These are phyloP conservation scores for Psilocybe mexicana DNA, from an alignment of 1,284 basidiomycete genomes.

Conservation along the genomic window DNA sequence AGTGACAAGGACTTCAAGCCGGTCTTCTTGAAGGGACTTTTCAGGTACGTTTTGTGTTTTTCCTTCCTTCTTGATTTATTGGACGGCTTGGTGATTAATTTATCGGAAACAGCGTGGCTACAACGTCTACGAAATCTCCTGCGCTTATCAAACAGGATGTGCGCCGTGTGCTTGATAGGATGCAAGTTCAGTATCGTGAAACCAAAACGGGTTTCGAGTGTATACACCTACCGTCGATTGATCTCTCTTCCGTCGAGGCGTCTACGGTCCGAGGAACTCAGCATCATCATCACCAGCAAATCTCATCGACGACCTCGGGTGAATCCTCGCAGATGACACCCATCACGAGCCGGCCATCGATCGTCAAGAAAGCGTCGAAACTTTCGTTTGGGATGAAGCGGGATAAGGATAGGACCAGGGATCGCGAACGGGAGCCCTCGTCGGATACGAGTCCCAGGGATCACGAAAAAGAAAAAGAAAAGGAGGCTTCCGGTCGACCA, in stretches of 20 bases:
- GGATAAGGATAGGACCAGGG: slow-evolving; percentile 36
- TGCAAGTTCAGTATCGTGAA: slow-evolving; percentile 93
- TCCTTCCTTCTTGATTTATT: slow-evolving; percentile 6
- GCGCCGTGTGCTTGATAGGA: slow-evolving; percentile 83
- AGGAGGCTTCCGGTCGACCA: slow-evolving; percentile 45
- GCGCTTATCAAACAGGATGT: slow-evolving; percentile 83
- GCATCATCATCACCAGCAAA: slow-evolving; percentile 52
- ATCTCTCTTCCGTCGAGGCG: slow-evolving; percentile 69
- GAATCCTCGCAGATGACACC: slow-evolving; percentile 37
- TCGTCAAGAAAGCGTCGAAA: slow-evolving; percentile 76
- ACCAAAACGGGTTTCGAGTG: slow-evolving; percentile 94
- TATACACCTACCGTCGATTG: slow-evolving; percentile 92
- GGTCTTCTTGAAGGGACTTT: slow-evolving; percentile 86
- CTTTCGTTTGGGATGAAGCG: slow-evolving; percentile 61
- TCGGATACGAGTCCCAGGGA: slow-evolving; percentile 22
- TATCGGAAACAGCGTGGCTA: slow-evolving; percentile 70
- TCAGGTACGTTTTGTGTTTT: slow-evolving; percentile 57
- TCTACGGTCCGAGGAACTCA: slow-evolving; percentile 33
- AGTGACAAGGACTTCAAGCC: slow-evolving; percentile 81
- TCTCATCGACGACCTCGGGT: slow-evolving; percentile 46
- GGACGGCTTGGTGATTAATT: not conserved
- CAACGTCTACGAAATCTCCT: slow-evolving; percentile 91
- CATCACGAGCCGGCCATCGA: slow-evolving; percentile 49
- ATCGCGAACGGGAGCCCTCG: slow-evolving; percentile 25
- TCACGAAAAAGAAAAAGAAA: slow-evolving; percentile 42